A percentile compares a stretch with the other conserved stretches of the same genome.
Conservation (phyloP, 495 filamentous ascomycete species). For the Podospora appendiculata region DNA sequence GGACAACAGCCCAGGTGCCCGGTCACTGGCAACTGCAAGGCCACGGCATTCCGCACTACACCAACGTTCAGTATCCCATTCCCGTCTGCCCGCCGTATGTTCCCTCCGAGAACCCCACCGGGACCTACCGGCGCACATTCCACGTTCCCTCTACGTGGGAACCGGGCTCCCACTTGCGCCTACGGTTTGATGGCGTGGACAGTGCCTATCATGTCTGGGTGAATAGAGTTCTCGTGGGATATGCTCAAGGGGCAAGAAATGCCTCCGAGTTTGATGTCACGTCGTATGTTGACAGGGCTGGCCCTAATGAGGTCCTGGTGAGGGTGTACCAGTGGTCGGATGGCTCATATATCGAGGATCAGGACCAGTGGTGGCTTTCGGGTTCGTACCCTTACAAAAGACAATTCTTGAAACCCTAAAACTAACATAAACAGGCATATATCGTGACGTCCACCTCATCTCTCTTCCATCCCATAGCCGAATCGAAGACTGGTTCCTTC, state of each 20-base stretch:
- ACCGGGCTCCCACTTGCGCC: slow-evolving; percentile 34
- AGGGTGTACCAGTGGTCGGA: slow-evolving; percentile 57
- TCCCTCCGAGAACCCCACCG: slow-evolving; percentile 53
- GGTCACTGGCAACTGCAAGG: slow-evolving; percentile 62
- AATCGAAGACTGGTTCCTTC: slow-evolving; percentile 52
- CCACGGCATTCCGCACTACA: slow-evolving; percentile 53
- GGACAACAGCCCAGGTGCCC: slow-evolving; percentile 50
- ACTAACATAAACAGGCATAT: slow-evolving; percentile 38
- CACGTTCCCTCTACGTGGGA: slow-evolving; percentile 33
- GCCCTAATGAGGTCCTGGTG: slow-evolving; percentile 45
- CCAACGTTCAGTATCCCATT: slow-evolving; percentile 53
- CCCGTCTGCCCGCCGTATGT: slow-evolving; percentile 51
- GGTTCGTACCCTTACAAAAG: slow-evolving; percentile 21
- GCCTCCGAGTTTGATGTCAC: slow-evolving; percentile 57
- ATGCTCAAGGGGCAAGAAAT: slow-evolving; percentile 57
- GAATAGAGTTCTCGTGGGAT: slow-evolving; percentile 51
- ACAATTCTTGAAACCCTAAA: neutral
- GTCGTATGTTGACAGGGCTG: slow-evolving; percentile 25
- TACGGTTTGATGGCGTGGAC: slow-evolving; percentile 62
- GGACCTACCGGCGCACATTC: slow-evolving; percentile 52
- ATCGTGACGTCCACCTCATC: slow-evolving; percentile 57
- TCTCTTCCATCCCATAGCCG: slow-evolving; percentile 41
- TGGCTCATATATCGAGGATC: slow-evolving; percentile 59
- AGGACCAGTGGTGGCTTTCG: slow-evolving; percentile 52
- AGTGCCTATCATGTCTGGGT: slow-evolving; percentile 60